Percentiles rank a stretch among this genome's conserved stretches.
Evolutionary conservation across 1,284 basidiomycete species (phyloP).

Genomic region (Leccinum colubrinum): DNA sequence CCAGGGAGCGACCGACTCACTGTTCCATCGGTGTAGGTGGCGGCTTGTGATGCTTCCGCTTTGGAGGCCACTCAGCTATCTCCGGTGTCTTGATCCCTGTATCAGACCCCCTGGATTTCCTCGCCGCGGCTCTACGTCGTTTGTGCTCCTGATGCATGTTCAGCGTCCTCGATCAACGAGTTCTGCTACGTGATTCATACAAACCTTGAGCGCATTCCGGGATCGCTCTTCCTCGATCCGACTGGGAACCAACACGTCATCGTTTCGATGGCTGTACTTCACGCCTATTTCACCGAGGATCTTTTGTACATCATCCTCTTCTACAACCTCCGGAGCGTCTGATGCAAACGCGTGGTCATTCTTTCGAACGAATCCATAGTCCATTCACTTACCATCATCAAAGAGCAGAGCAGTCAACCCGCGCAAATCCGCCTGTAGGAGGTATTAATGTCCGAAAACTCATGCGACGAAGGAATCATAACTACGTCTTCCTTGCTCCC

Average conservation of each 20-base stretch:
- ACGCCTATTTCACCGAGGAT: conserved; percentile 60
- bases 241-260: conserved; percentile 66
- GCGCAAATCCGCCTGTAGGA: conserved; percentile 48
- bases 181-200: conserved; percentile 21
- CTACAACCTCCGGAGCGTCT: conserved; percentile 34
- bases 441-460: background rate
- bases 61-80: conserved; percentile 58
- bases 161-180: conserved; percentile 4
- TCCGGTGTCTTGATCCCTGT: conserved; percentile 29
- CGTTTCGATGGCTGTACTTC: conserved; percentile 69
- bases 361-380: background rate
- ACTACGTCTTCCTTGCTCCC: conserved; percentile 52
- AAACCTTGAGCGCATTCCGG: conserved; percentile 48
- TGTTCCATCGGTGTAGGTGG: conserved; percentile 47
- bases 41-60: conserved; percentile 54
- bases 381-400: conserved; percentile 52
- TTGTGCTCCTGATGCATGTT: conserved; percentile 26
- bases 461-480: conserved; percentile 4
- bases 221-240: conserved; percentile 64
- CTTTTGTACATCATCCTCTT: conserved; percentile 50
- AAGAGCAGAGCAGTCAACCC: conserved; percentile 68
- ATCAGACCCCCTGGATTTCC: conserved; percentile 26
- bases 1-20: conserved; percentile 35
- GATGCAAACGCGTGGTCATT: background rate
- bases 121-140: conserved; percentile 26